These are phyloP conservation scores for Aspergillus nanangensis DNA, from an alignment of 495 filamentous ascomycete genomes.

Conservation along the genomic window DNA sequence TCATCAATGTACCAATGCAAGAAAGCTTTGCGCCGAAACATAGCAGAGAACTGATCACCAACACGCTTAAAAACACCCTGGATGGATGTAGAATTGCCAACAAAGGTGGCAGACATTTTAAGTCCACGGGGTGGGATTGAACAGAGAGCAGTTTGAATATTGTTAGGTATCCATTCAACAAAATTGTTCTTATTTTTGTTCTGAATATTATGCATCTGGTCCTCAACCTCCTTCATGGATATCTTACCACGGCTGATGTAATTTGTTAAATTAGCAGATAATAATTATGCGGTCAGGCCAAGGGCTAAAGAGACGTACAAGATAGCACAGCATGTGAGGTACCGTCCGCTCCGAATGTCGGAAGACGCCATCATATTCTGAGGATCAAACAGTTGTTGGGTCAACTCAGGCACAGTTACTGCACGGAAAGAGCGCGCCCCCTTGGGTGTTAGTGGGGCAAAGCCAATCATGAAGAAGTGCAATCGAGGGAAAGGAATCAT, in stretches of 20 bases:
- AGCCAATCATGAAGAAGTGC: conserved; percentile 99
- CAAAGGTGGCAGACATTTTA: conserved; percentile 99
- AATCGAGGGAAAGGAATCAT: conserved; percentile 99
- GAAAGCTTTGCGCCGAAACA: conserved; percentile 99
- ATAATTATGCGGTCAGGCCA: no score
- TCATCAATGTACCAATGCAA: conserved; percentile 99
- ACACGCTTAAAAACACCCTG: conserved; percentile 99
- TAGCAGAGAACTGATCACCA: conserved; percentile 98
- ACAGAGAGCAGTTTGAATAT: conserved; percentile 99
- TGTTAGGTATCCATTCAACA: conserved; percentile 99
- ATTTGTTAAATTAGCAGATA: no score
- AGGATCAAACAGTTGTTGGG: conserved; percentile 99
- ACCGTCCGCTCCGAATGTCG: conserved; percentile 99
- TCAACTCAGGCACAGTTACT: conserved; percentile 95
- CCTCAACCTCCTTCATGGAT: conserved; percentile 99
- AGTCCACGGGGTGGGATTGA: conserved; percentile 96
- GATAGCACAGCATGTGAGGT: conserved; percentile 99
- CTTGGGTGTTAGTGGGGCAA: conserved; percentile 96
- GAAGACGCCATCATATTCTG: conserved; percentile 99
- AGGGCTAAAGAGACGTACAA: no score
- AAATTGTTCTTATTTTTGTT: conserved; percentile 99
- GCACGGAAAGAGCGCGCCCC: conserved; percentile 94
- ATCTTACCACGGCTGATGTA: conserved; percentile 90
- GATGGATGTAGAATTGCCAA: conserved; percentile 98
- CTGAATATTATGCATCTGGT: conserved; percentile 99